Base-by-base conservation (phyloP, 352 stramenopile genomes). In the Globisporangium echinulatum region DNA sequence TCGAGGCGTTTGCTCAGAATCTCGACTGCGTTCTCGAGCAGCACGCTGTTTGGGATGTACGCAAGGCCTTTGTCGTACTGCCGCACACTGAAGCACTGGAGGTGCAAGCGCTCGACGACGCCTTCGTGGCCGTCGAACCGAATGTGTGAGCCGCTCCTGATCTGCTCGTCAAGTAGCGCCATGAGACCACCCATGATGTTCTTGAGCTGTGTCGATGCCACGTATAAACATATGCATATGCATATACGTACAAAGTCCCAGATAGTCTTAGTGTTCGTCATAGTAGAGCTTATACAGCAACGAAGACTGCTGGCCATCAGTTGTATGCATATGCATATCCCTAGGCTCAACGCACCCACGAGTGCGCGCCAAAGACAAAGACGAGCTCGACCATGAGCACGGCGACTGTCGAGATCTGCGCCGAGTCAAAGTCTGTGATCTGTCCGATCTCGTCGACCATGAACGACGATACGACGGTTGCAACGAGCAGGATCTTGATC, bases 171-270 rank as follows among this genome's bases (percentile, higher is more conserved):
- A 48, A 91, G 71, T 52, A 94, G 70, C 43, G 82, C 74, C 66
- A 92, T 84, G 11, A 94, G 62, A 9, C 85, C 85, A 42, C 85
- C 85, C 71, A 94, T 88, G 14, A 88, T 87, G 62, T 94, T 94
- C 49, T 90, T 90, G 39, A 92, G 66, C 85, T 93, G 59, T n/a
- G 38, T 13, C 7, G 25, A 50, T n/a, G 25, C 25, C 25, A 3
- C 25, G 25, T 33, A 33, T 13, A 36, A 4, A 6, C 7, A 8
- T 44, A 44, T 33, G 56, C 56, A 33, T 13, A 36, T 5, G 15
- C 7, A 8, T 44, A 44, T 33, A 58, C 56, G 57, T 56, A 61
- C 7, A 64, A 7, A 59, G 17, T 25, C 47, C 47, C 13, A 37
- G 36, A 37, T 39, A 48, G 25, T 33, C 25, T 33, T 33, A 33